phyloP scores from a whole-genome alignment of 257 asterid species.

The Solanum ossicruentum region DNA sequence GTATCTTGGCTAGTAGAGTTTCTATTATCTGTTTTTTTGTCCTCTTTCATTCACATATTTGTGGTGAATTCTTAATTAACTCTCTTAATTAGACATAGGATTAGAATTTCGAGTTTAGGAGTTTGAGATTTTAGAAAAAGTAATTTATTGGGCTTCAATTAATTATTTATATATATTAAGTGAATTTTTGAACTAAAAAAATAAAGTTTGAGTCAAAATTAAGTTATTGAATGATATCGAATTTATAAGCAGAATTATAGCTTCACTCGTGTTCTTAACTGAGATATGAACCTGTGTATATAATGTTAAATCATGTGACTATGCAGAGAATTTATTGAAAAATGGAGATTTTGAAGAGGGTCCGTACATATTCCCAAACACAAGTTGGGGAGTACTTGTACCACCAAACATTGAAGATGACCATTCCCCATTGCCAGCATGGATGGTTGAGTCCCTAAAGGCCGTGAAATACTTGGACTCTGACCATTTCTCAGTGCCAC shows the following conservation, averaged over 20 bases:
- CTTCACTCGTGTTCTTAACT: not conserved
- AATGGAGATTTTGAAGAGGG: constrained; percentile 94
- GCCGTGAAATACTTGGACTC: constrained; percentile 84
- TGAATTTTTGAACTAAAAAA: not conserved
- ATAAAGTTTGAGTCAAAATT: not conserved
- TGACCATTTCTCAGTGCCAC: constrained; percentile 80
- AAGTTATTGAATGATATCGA: not conserved
- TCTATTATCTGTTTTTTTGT: too few species aligned
- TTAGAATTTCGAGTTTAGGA: not conserved
- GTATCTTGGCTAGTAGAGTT: not conserved
- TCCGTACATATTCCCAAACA: constrained; percentile 77
- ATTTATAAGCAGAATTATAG: not conserved
- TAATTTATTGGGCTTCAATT: not conserved
- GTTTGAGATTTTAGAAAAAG: not conserved
- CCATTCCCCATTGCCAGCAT: constrained; percentile 86
- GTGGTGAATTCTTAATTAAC: not conserved
- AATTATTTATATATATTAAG: not conserved
- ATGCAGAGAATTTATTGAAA: constrained; percentile 65
- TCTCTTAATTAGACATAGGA: too few species aligned
- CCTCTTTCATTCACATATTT: not conserved
- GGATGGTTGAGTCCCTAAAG: constrained; percentile 94
- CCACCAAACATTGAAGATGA: constrained; percentile 94
- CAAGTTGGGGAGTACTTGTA: constrained; percentile 86
- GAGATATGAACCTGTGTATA: not conserved
- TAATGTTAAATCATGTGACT: not conserved